Evolutionary conservation across 2,329 filamentous ascomycete species (phyloP).

Genomic region (Aspergillus tubingensis): DNA sequence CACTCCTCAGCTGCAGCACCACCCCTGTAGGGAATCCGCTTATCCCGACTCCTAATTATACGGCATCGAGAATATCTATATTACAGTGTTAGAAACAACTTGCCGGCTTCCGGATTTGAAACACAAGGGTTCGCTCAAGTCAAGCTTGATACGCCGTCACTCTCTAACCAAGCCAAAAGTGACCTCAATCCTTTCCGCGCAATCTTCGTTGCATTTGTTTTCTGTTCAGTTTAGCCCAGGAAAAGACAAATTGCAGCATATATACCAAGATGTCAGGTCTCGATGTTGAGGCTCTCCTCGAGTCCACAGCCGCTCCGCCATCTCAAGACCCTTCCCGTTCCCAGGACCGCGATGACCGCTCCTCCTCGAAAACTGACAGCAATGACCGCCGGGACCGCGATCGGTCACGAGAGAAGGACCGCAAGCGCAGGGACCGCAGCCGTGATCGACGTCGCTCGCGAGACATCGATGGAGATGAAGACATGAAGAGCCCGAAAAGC

Average conservation of each 20-base stretch:
- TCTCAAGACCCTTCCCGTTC: slow-evolving; percentile 36
- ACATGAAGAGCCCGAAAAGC: slow-evolving; percentile 68
- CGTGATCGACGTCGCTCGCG: slow-evolving; percentile 53
- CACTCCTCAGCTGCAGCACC: slow-evolving; percentile 6
- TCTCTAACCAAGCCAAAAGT: slow-evolving; percentile 42
- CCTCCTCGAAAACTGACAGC: slow-evolving; percentile 55
- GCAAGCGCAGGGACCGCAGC: slow-evolving; percentile 63
- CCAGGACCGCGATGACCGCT: slow-evolving; percentile 61
- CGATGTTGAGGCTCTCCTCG: slow-evolving; percentile 88
- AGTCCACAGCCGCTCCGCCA: slow-evolving; percentile 70
- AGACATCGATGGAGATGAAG: slow-evolving; percentile 59
- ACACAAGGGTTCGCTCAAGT: slow-evolving; percentile 40
- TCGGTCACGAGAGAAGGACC: slow-evolving; percentile 59
- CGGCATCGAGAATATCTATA: neutral
- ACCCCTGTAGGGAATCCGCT: neutral
- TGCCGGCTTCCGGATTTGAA: slow-evolving; percentile 18
- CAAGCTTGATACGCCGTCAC: slow-evolving; percentile 26
- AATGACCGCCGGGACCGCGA: slow-evolving; percentile 59
- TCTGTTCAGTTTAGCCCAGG: slow-evolving; percentile 26
- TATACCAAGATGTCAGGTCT: slow-evolving; percentile 62
- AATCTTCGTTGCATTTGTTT: slow-evolving; percentile 24
- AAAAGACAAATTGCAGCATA: slow-evolving; percentile 25
- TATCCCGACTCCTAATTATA: neutral
- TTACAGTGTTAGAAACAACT: slow-evolving; percentile 5
- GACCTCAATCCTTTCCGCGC: slow-evolving; percentile 36